A percentile compares a stretch with the other conserved stretches of the same genome.
phyloP scores from a whole-genome alignment of 768 basidiomycete genomes.

The Phanerochaete sordida region DNA sequence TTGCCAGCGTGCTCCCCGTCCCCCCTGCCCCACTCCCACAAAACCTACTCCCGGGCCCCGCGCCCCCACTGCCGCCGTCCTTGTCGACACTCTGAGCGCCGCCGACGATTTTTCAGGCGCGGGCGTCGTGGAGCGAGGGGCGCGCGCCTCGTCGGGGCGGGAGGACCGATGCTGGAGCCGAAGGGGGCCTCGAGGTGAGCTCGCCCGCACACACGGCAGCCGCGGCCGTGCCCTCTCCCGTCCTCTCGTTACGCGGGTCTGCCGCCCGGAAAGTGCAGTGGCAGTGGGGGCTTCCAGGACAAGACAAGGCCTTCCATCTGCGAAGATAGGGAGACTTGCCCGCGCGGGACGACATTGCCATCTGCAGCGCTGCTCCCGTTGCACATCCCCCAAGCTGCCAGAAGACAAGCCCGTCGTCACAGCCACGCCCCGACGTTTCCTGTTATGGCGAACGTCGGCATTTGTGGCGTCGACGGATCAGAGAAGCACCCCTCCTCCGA shows the following conservation, averaged over 20 bases:
- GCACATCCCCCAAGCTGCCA: background rate
- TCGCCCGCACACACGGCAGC: background rate
- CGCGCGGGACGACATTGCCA: background rate
- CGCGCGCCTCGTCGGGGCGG: too few species aligned
- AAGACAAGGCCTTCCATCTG: background rate
- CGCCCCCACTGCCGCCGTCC: background rate
- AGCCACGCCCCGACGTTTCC: background rate
- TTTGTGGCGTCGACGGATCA: slow-evolving; percentile 6
- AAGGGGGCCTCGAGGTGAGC: background rate
- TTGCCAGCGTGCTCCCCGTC: background rate
- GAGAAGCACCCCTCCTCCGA: too few species aligned
- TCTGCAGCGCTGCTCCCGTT: background rate
- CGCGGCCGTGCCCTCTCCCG: too few species aligned
- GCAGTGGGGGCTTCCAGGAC: background rate
- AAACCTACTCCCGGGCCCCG: background rate
- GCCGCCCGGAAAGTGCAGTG: background rate
- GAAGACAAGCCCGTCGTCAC: background rate
- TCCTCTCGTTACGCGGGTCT: background rate
- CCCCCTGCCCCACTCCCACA: background rate
- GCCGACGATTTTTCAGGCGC: background rate
- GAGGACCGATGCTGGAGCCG: background rate
- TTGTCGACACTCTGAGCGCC: background rate
- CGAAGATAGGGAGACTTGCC: background rate
- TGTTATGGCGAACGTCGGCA: background rate
- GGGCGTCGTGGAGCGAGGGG: background rate